Evolutionary conservation across 305 asterid species (phyloP).

Genomic region (Stenogyne calaminthoides): DNA sequence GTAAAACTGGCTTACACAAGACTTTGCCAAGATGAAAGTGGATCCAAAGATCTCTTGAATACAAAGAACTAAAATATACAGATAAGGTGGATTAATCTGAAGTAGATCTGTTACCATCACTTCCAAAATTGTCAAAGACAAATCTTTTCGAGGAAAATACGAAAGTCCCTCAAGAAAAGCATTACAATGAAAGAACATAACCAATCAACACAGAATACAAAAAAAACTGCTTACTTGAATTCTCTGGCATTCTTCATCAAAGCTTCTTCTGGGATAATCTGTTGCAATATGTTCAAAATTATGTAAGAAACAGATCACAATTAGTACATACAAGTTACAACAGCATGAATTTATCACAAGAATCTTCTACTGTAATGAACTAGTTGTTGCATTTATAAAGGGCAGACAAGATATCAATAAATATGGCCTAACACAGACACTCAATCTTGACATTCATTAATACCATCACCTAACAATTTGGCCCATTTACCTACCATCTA

Average conservation of each 20-base stretch:
- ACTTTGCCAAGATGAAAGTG: not conserved
- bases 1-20: too few species aligned
- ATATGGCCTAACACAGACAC: conserved; percentile 31
- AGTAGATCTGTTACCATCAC: not conserved
- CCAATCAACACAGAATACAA: not conserved
- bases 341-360: conserved; percentile 14
- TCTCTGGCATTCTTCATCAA: conserved; percentile 46
- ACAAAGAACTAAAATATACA: not conserved
- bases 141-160: not conserved
- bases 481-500: conserved; percentile 35
- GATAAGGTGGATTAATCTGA: not conserved
- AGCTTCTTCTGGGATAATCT: conserved; percentile 50
- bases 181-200: not conserved
- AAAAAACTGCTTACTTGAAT: conserved; percentile 48
- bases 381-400: conserved; percentile 27
- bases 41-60: not conserved
- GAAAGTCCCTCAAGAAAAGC: not conserved
- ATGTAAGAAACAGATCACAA: conserved; percentile 11
- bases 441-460: conserved; percentile 29
- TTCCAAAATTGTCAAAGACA: not conserved
- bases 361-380: not conserved
- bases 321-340: not conserved
- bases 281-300: conserved; percentile 35
- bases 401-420: conserved; percentile 18
- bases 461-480: conserved; percentile 37